Evolutionary conservation across 2,329 filamentous ascomycete species (phyloP).

Genomic region (Ophiosphaerella herpotricha): DNA sequence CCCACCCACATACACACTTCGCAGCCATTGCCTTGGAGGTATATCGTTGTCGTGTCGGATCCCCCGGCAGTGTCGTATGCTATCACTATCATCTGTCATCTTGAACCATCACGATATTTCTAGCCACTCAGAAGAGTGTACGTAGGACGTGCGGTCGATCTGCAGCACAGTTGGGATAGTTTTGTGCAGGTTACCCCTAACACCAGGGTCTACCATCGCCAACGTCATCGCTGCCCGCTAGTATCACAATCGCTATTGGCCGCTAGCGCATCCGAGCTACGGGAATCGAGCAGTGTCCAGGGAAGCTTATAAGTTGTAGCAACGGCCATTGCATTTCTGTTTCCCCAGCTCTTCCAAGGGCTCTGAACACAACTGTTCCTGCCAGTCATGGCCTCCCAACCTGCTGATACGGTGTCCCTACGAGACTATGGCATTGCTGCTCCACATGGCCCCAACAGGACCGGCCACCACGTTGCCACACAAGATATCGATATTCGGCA

Average conservation of each 20-base stretch:
- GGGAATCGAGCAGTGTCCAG: not conserved
- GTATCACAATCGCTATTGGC: not conserved
- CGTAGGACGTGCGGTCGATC: slow-evolving; percentile 23
- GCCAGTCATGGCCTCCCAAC: slow-evolving; percentile 33
- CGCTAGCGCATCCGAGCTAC: slow-evolving; percentile 1
- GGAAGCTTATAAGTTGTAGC: slow-evolving; percentile 16
- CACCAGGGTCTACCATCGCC: not conserved
- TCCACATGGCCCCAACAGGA: slow-evolving; percentile 55
- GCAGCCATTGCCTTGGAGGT: not conserved
- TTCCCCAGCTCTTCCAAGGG: not conserved
- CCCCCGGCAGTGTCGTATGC: slow-evolving; percentile 10
- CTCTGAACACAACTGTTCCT: slow-evolving; percentile 1
- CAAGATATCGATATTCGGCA: slow-evolving; percentile 42
- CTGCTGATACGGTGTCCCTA: slow-evolving; percentile 31
- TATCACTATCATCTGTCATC: slow-evolving; percentile 19
- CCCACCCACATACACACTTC: not conserved
- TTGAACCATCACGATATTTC: slow-evolving; percentile 4
- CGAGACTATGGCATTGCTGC: slow-evolving; percentile 55
- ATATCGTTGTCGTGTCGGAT: slow-evolving; percentile 13
- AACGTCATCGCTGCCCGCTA: slow-evolving; percentile 10
- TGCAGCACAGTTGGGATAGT: slow-evolving; percentile 13
- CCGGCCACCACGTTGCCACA: slow-evolving; percentile 50
- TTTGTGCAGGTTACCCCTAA: slow-evolving; percentile 1
- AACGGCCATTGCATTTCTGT: slow-evolving; percentile 2
- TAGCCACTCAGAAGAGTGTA: slow-evolving; percentile 22